A percentile compares a stretch with the other conserved stretches of the same genome.
Evolutionary conservation across 306 rosid species (phyloP).

Genomic region (Chamaecrista fasciculata): DNA sequence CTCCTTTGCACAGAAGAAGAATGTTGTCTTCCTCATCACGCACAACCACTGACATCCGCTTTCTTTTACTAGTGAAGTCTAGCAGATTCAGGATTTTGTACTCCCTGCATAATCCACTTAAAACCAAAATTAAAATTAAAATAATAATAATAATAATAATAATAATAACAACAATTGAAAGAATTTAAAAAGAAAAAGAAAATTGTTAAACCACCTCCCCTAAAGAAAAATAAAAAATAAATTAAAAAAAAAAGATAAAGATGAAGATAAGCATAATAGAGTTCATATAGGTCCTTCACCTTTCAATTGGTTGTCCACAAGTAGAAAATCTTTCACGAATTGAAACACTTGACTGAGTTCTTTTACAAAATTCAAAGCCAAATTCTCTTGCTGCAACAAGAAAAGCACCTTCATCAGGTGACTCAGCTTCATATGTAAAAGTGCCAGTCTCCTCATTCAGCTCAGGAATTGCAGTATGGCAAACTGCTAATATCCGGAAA

Average conservation of each 20-base stretch:
- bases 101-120: constrained; percentile 58
- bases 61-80: constrained; percentile 96
- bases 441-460: constrained; percentile 71
- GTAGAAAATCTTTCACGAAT: constrained; percentile 59
- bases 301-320: constrained; percentile 61
- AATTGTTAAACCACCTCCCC: constrained; percentile 43
- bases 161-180: neutral
- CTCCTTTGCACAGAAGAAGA: constrained; percentile 93
- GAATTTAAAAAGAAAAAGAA: too few species aligned
- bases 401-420: constrained; percentile 98
- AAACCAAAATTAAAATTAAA: constrained; percentile 14
- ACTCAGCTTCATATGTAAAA: constrained; percentile 90
- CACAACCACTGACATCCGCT: constrained; percentile 92
- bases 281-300: constrained; percentile 45
- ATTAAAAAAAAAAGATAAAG: neutral
- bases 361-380: constrained; percentile 88
- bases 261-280: constrained; percentile 15
- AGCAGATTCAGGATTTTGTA: constrained; percentile 75
- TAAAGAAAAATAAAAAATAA: neutral
- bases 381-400: constrained; percentile 94
- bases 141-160: neutral
- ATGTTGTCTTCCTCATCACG: constrained; percentile 72
- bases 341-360: constrained; percentile 74
- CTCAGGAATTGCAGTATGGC: constrained; percentile 98
- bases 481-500: constrained; percentile 82